Evolutionary conservation across 129 eudicot species (phyloP).

Genomic region (Lactuca sativa): DNA sequence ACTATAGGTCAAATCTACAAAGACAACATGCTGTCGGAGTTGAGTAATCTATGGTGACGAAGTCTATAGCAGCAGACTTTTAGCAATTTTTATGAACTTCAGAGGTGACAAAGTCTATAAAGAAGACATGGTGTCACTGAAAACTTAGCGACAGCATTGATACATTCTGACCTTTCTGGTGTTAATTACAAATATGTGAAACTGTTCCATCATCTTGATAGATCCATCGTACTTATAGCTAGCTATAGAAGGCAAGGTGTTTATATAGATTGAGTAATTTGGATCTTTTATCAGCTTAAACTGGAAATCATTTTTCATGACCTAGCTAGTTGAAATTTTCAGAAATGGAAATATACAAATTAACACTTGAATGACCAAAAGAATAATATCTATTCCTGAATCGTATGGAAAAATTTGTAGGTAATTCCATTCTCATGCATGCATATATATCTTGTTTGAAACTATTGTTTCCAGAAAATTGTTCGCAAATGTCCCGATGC

Average conservation of each 20-base stretch:
- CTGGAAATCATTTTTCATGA: background rate
- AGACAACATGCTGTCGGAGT: too few relatives aligned
- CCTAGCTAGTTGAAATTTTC: background rate
- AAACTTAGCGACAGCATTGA: too few relatives aligned
- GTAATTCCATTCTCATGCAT: background rate
- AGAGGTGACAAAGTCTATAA: too few relatives aligned
- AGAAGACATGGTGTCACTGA: too few relatives aligned
- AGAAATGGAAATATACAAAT: background rate
- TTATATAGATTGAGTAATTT: background rate
- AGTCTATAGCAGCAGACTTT: too few relatives aligned
- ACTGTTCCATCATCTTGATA: background rate
- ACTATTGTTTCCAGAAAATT: background rate
- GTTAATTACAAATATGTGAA: background rate
- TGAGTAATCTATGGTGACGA: too few relatives aligned
- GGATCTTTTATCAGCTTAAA: background rate
- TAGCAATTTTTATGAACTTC: too few relatives aligned
- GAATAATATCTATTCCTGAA: background rate
- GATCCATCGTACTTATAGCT: background rate
- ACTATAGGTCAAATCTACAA: too few relatives aligned
- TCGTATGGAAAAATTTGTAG: background rate
- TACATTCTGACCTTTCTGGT: too few relatives aligned
- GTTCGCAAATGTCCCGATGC: background rate
- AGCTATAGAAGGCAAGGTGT: background rate
- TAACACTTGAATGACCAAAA: background rate
- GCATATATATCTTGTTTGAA: background rate